Conservation (phyloP, 164 flowering plant genomes). For the Saururus chinensis region DNA sequence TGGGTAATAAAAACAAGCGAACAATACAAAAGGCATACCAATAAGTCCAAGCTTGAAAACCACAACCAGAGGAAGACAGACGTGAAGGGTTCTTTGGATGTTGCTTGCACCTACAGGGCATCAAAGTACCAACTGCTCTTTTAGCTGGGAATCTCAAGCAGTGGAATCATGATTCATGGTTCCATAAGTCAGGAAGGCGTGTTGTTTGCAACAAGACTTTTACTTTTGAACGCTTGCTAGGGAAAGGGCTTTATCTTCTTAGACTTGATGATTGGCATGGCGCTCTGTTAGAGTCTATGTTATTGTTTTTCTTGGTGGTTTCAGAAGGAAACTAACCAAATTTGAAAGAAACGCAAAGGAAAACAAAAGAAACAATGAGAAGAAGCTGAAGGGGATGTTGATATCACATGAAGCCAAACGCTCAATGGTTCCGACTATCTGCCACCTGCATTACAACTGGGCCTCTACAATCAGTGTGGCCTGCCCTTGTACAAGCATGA, state of each 20-base stretch:
- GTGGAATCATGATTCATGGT: background rate
- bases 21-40: background rate
- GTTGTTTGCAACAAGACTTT: background rate
- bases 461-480: background rate
- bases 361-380: background rate
- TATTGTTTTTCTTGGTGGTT: background rate
- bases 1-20: background rate
- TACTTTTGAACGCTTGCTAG: background rate
- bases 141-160: background rate
- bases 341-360: background rate
- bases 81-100: background rate
- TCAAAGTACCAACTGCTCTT: background rate
- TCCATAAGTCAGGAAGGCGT: background rate
- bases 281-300: background rate
- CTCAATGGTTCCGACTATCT: background rate
- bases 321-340: background rate
- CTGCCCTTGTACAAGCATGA: background rate
- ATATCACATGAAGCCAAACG: background rate
- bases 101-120: background rate
- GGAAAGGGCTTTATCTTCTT: background rate
- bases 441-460: background rate
- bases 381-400: background rate
- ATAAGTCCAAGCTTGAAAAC: background rate
- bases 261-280: background rate
- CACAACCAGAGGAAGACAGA: background rate